These are phyloP conservation scores for Bruguiera gymnorhiza DNA, from an alignment of 345 rosid genomes.

Conservation along the genomic window DNA sequence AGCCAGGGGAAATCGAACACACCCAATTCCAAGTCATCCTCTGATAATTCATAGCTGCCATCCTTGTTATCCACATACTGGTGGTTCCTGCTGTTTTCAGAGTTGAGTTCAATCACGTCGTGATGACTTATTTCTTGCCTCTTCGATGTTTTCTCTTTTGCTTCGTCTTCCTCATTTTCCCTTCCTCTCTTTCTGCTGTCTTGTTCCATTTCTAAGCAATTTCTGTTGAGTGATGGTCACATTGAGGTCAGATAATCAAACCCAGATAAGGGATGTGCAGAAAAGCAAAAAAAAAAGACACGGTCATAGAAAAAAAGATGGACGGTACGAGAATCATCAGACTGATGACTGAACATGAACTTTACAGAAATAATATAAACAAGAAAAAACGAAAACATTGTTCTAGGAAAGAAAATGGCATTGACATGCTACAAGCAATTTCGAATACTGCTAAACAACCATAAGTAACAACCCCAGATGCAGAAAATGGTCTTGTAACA, in stretches of 20 bases:
- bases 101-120: not conserved
- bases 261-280: not conserved
- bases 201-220: constrained; percentile 22
- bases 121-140: constrained; percentile 14
- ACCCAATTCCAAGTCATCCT: constrained; percentile 22
- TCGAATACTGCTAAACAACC: no score
- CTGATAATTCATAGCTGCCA: constrained; percentile 6
- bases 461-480: no score
- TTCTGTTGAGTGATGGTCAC: constrained; percentile 10
- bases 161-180: constrained; percentile 17
- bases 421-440: no score
- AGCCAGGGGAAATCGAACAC: constrained; percentile 74
- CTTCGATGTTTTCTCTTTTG: constrained; percentile 16
- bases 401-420: no score
- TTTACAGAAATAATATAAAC: no score
- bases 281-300: not conserved
- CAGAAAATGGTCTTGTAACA: no score
- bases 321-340: no score
- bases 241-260: not conserved
- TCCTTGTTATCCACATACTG: not conserved
- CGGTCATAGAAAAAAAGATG: no score
- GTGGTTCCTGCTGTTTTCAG: not conserved
- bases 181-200: constrained; percentile 37
- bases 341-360: no score
- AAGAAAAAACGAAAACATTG: no score